phyloP scores from a whole-genome alignment of 768 basidiomycete species.

The Leccinum boreale region DNA sequence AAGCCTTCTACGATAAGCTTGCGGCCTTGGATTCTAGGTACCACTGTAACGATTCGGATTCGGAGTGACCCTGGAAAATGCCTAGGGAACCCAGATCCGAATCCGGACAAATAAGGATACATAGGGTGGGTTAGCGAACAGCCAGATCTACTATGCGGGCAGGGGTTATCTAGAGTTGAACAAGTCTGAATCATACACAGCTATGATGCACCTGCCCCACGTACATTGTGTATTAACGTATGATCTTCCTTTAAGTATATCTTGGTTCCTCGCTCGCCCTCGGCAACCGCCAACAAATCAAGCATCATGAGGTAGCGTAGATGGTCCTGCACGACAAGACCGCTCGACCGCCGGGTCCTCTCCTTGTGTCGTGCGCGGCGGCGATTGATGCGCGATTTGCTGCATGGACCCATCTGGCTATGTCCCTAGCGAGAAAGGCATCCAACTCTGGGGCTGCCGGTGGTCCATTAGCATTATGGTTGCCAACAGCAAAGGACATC shows the following conservation, averaged over 20 bases:
- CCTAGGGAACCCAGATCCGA: too few species aligned
- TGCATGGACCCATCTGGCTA: constrained; percentile 57
- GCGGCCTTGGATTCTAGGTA: neutral
- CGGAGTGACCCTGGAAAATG: too few species aligned
- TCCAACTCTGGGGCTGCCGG: constrained; percentile 51
- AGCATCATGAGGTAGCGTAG: constrained; percentile 71
- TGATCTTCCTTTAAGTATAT: too few species aligned
- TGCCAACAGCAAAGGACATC: constrained; percentile 63
- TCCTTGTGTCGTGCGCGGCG: constrained; percentile 30
- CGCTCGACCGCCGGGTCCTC: constrained; percentile 47
- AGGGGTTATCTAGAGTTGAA: too few species aligned
- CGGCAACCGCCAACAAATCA: constrained; percentile 54
- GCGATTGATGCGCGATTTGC: constrained; percentile 24
- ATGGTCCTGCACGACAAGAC: constrained; percentile 48
- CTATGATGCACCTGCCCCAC: too few species aligned
- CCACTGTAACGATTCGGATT: too few species aligned
- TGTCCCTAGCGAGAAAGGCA: constrained; percentile 52
- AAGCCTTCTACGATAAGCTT: constrained; percentile 16
- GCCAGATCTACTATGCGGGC: too few species aligned
- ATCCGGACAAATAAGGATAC: too few species aligned
- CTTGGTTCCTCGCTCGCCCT: constrained; percentile 50
- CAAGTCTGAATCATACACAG: too few species aligned
- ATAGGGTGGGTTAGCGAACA: too few species aligned
- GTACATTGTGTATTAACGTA: too few species aligned
- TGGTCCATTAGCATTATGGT: constrained; percentile 41